Evolutionary conservation across 2,329 filamentous ascomycete species (phyloP), one percentile per base, ranked within the genome.

Genomic region (Fusarium sp.): DNA sequence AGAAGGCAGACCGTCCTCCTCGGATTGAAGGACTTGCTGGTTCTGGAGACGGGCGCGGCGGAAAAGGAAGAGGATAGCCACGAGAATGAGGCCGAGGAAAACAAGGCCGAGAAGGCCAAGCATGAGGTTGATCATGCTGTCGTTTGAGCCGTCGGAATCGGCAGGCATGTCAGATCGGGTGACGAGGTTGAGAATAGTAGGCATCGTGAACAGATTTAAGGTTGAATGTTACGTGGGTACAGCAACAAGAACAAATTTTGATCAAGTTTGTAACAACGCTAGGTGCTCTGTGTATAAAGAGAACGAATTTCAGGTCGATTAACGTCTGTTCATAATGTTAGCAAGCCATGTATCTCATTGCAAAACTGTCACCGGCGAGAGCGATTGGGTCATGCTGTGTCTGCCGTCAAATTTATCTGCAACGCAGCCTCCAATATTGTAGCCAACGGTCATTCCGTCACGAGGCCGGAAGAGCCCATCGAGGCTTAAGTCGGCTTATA

Each of bases 101-200:
- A 95, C 83, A 45, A 99, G 84, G 67, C 90, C 89, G 71, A 98
- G 84, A 56, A 98, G 86, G 60, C 88, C 86, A 73, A 97, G 91
- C 77, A 97, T 83, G 43, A 97, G 87, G 76, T 93, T 89, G 78
- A 94, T 84, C 82, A 92, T 89, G 64, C 83, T 87, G 71, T 91
- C 82, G 49, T 70, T 62, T 72, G 83, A 81, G 60, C 80, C 81
- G 68, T 84, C 82, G 62, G 77, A 76, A 62, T 81, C 74, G 62
- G 80, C 80, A 71, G 71, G 63, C 50, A 62, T 39, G 43, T 71
- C 56, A 48, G 56, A 57, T 57, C 72, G 72, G 50, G 55, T 58
- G 49, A 72, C 32, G 41, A 73, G 61, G 55, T 70, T 72, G 49
- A 71, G 62, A 55, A 74, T 62, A 35, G 71, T 64, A 72, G 71